Percentiles rank a stretch among this genome's conserved stretches.
phyloP scores from a whole-genome alignment of 768 basidiomycete genomes.

The Trametes cinnabarina region DNA sequence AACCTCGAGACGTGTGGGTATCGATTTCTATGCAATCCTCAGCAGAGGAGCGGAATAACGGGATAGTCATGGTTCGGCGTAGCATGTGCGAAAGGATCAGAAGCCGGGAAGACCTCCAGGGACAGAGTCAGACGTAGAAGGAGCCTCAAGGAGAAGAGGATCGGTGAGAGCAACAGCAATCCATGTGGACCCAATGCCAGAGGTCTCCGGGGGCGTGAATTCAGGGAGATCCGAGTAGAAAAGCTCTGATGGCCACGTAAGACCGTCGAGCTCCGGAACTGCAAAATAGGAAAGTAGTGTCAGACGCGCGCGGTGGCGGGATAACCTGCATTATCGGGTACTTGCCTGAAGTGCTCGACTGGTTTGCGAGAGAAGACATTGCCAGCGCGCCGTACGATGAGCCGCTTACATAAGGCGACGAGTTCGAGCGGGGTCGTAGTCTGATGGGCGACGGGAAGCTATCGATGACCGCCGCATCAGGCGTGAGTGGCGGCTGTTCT shows the following conservation, averaged over 20 bases:
- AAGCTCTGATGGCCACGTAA: neutral
- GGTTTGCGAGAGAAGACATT: neutral
- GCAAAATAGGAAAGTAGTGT: neutral
- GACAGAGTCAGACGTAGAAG: neutral
- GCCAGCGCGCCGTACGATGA: neutral
- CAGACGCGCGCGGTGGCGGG: neutral
- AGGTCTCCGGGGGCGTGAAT: neutral
- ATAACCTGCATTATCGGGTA: neutral
- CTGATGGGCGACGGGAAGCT: neutral
- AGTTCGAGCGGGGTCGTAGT: neutral
- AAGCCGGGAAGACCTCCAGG: neutral
- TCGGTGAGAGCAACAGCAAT: neutral
- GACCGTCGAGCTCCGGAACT: slow-evolving; percentile 3
- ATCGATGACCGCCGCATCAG: neutral
- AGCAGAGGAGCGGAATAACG: no score
- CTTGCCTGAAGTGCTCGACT: slow-evolving; percentile 8
- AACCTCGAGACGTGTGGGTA: no score
- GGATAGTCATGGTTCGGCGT: no score
- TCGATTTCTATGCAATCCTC: no score
- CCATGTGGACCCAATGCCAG: neutral
- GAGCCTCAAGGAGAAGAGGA: neutral
- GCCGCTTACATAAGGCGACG: neutral
- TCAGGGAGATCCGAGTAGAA: neutral
- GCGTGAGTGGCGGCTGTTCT: slow-evolving; percentile 2
- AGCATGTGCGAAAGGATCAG: neutral